Percentiles rank a stretch among this genome's conserved stretches.
phyloP scores from a whole-genome alignment of 2,329 filamentous ascomycete genomes.

The Aspergillus sclerotialis region DNA sequence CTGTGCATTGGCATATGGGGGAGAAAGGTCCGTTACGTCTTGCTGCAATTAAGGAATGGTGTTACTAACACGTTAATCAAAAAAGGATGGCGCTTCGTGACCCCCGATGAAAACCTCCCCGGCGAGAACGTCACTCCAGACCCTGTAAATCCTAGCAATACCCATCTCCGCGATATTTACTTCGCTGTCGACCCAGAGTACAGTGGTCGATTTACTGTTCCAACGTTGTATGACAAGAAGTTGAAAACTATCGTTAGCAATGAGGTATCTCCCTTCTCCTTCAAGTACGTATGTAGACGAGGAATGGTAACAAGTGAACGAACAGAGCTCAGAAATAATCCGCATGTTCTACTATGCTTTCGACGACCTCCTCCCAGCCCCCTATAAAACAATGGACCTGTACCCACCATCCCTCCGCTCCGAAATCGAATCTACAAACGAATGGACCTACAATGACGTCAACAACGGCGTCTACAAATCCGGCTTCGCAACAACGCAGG shows the following conservation, averaged over 20 bases:
- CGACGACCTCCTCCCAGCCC: slow-evolving; percentile 58
- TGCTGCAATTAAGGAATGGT: neutral
- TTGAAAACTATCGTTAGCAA: slow-evolving; percentile 76
- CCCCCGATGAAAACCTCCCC: slow-evolving; percentile 52
- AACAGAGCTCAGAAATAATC: slow-evolving; percentile 70
- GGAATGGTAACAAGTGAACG: neutral
- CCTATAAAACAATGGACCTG: slow-evolving; percentile 56
- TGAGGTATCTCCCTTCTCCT: too few species aligned
- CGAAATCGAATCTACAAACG: slow-evolving; percentile 69
- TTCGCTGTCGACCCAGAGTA: slow-evolving; percentile 68
- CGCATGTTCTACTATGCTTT: slow-evolving; percentile 83
- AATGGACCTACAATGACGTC: slow-evolving; percentile 67
- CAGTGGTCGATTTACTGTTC: slow-evolving; percentile 75
- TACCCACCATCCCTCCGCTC: slow-evolving; percentile 58
- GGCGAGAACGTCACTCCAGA: slow-evolving; percentile 48
- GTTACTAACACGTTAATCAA: neutral
- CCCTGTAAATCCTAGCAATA: slow-evolving; percentile 60
- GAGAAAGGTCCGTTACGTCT: slow-evolving; percentile 47
- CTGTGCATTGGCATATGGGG: slow-evolving; percentile 88
- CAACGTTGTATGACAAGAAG: slow-evolving; percentile 68
- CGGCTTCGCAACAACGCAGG: slow-evolving; percentile 78
- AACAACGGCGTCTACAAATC: slow-evolving; percentile 50
- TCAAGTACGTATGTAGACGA: too few species aligned
- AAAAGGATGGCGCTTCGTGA: slow-evolving; percentile 81
- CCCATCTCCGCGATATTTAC: slow-evolving; percentile 72